Evolutionary conservation across 495 filamentous ascomycete genomes (phyloP), one percentile per base, ranked within the genome.

Genomic region (Geoglossum glabrum): DNA sequence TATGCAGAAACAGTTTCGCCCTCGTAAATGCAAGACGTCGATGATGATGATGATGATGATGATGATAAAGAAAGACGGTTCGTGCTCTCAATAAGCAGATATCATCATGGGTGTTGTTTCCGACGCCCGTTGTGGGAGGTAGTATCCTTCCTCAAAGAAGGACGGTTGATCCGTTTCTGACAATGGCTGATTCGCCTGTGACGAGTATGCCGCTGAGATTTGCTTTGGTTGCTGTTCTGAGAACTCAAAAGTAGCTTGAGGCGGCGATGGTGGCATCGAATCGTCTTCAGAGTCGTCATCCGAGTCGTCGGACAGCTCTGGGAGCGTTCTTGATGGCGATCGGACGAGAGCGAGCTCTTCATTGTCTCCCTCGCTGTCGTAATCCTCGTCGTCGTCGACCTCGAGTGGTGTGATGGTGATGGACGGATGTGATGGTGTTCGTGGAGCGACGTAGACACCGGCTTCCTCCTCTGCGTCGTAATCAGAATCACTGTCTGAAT

Each of bases 261-360:
- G 59, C 2, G 59, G 59, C 23, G 59, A 60, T 21, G 59, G 59
- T 17, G 59, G 59, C 57, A 60, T 60, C 30, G 58, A 40, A 13
- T 59, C 57, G 33, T 59, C 57, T 2, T 59, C 57, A 1, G 43
- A 54, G 46, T 57, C 52, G 1, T 54, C 46, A 26, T 60, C 59
- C 2, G 50, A 59, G 40, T 60, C 59, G 36, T 55, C 55, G 30
- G 50, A 28, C 0, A 60, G 54, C 21, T 60, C 59, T 21, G 59
- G 59, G 11, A 34, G 59, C 5, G 54, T n/a, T 59, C 47, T 38
- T 25, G 59, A 60, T 31, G 51, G 31, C 9, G 54, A 61, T 33
- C 59, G 59, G 43, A 60, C 59, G 38, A 60, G 59, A 3, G 52
- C 57, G 8, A 60, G 31, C 19, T 60, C 59, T 49, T 60, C 59